These are phyloP conservation scores for Mycosphaerella sp. DNA, from an alignment of 2,329 filamentous ascomycete genomes.

Conservation along the genomic window DNA sequence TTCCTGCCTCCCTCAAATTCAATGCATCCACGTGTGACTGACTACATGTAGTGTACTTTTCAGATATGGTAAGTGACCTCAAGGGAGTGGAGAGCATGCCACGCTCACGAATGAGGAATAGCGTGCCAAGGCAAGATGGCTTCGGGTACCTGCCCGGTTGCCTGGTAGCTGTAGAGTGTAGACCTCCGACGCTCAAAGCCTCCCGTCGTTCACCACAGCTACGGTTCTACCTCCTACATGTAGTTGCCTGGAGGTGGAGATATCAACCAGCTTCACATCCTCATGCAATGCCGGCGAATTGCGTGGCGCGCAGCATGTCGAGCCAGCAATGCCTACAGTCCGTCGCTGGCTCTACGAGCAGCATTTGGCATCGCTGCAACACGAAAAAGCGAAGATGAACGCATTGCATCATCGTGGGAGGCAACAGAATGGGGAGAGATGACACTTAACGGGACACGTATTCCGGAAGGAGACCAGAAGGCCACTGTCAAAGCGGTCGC, in stretches of 20 bases:
- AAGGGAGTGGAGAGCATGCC: too few relatives aligned
- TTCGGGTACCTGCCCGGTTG: too few relatives aligned
- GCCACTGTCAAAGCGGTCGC: not conserved
- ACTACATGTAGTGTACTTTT: too few relatives aligned
- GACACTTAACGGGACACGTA: not conserved
- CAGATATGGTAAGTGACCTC: too few relatives aligned
- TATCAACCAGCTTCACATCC: not conserved
- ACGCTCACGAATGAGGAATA: too few relatives aligned
- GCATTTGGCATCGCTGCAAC: constrained; percentile 16
- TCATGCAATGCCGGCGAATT: constrained; percentile 19
- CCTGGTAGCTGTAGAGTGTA: too few relatives aligned
- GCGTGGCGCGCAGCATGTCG: constrained; percentile 17
- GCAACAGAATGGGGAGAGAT: constrained; percentile 4
- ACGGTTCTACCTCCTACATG: too few relatives aligned
- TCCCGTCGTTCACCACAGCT: too few relatives aligned
- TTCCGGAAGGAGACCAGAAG: not conserved
- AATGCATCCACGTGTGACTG: too few relatives aligned
- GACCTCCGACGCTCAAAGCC: too few relatives aligned
- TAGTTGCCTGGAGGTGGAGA: not conserved
- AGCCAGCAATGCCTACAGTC: constrained; percentile 24
- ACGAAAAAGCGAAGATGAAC: constrained; percentile 2
- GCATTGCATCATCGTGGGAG: constrained; percentile 5
- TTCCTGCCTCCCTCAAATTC: too few relatives aligned
- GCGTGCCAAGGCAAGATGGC: too few relatives aligned
- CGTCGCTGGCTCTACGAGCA: constrained; percentile 18